Evolutionary conservation across 257 asterid genomes (phyloP), one percentile per base, ranked within the genome.

Genomic region (Nicotiana tomentosiformis): DNA sequence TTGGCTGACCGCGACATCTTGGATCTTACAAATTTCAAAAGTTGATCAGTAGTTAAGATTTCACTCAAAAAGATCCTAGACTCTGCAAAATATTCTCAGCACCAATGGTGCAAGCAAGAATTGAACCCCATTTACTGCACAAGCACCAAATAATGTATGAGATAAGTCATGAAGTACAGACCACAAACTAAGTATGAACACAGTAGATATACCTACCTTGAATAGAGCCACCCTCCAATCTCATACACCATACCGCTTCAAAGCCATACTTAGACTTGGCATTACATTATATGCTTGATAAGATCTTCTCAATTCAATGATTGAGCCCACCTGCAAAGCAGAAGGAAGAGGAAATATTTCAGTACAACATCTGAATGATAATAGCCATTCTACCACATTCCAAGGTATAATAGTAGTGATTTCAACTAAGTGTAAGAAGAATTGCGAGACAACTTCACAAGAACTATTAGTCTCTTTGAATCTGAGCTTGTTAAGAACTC

Each of bases 241-340:
- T 93, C 87, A 94, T 33, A 93, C 91, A 37, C 97, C 98, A 82
- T 96, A 96, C 16, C 98, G 95, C 83, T 87, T 90, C 89, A 94
- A 81, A 5, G 90, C 97, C 88, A 92, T 94, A 82, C 91, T 89
- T 82, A 96, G 93, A 86, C 93, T 90, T n/a, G 98, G 99, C 99
- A 96, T 94, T 46, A 94, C 98, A 57, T 96, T 94, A 87, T 96
- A 96, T 46, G 99, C 99, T 89, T 96, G 98, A 88, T 96, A 96
- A 5, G 99, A 96, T 88, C 99, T 91, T 90, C 99, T 91, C 87
- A 96, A 55, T 72, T 96, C 98, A 65, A 94, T 94, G 17, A 94
- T 96, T 14, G 99, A 94, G 56, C 99, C 98, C 85, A 96, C 98
- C 99, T 96, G 89, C 11, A 88, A 65, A 72, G 51, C 70, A 58